Evolutionary conservation across 371 early-diverging fungal species (phyloP).

Genomic region (Rhizopus delemar): DNA sequence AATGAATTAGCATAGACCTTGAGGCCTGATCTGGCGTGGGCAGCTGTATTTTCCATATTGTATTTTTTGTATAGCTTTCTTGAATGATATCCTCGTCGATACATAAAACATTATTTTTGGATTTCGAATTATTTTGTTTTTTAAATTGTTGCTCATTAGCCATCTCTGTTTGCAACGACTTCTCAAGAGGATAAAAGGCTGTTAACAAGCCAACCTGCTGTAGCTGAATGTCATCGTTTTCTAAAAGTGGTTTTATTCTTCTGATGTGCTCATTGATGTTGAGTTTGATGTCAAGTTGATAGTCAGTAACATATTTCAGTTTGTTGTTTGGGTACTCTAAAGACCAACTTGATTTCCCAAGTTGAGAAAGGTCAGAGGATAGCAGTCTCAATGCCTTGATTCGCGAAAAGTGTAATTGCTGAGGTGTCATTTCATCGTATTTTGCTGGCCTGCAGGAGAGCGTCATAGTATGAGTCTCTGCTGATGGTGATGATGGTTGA

Average conservation of each 20-base stretch:
- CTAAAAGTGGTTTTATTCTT: constrained; percentile 29
- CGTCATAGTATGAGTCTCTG: constrained; percentile 17
- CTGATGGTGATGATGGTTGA: constrained; percentile 12
- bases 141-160: background rate
- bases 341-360: constrained; percentile 32
- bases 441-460: constrained; percentile 15
- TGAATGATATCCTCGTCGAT: constrained; percentile 22
- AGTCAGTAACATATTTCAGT: constrained; percentile 38
- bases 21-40: background rate
- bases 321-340: constrained; percentile 64
- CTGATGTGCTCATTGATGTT: constrained; percentile 43
- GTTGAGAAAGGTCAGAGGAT: background rate
- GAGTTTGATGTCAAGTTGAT: constrained; percentile 16
- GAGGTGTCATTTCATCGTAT: constrained; percentile 1
- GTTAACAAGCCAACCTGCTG: constrained; percentile 31
- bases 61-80: constrained; percentile 6
- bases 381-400: constrained; percentile 9
- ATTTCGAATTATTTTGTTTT: background rate
- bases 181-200: constrained; percentile 14
- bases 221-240: constrained; percentile 37
- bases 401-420: constrained; percentile 9
- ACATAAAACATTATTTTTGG: constrained; percentile 19
- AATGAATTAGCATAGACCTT: background rate
- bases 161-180: background rate
- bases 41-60: constrained; percentile 22